Evolutionary conservation across 805 yeast species (phyloP), one percentile per base, ranked within the genome.

Genomic region (Debaryomyces castellii): DNA sequence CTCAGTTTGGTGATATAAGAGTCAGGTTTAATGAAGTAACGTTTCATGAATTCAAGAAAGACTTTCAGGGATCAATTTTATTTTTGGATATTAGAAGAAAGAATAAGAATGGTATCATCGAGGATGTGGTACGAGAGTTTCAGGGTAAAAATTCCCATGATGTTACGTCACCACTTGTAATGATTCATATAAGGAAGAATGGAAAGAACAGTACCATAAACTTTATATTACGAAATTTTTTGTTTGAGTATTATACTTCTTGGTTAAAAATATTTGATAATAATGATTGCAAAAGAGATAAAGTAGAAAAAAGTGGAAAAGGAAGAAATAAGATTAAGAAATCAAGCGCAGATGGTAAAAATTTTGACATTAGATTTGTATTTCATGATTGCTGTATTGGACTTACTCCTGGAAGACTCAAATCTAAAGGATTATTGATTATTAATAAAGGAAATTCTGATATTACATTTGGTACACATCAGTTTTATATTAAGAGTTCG

Each of bases 361-460:
- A 52, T 20, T 48, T 59, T 9, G 74, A 70, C 35, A 44, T 69
- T 18, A 54, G 69, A 33, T 46, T 75, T 23, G 56, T 64, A 1
- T 57, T 81, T 20, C 58, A 74, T 10, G 86, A 86, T 47, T 77
- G 85, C 47, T 70, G 80, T 0, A 48, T 89, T 27, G 87, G 87
- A 0, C 57, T 89, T 21, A 76, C 71, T 22, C 96, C 97, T 0
- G 79, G 80, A 7, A 63, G 83, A 44, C 58, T 89, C 14, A 53
- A 56, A 0, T 73, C 85, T n/a, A 81, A 82, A 48, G 75, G 82
- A 0, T 62, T 72, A 5, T 41, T 88, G 5, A 65, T 78, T 1
- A 47, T 86, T 0, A 70, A 74, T 10, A 76, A 76, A 44, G 90
- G 87, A 4, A 78, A 66, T 36, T 63, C 79, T 5, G 86, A 81